Evolutionary conservation across 768 basidiomycete species (phyloP).

Genomic region (Butyriboletus loyo): DNA sequence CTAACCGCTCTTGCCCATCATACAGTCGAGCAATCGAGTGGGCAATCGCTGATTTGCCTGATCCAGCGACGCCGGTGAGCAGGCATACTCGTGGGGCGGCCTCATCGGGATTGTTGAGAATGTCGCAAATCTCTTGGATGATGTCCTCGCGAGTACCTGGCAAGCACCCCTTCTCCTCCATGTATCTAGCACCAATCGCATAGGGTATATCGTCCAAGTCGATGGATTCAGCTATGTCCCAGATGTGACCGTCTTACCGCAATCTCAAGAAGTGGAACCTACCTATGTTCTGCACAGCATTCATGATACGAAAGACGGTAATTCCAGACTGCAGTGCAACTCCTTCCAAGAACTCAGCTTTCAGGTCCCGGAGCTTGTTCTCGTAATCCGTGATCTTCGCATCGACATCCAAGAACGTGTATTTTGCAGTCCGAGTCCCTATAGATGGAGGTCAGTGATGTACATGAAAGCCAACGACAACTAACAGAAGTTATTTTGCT

Average conservation of each 20-base stretch:
- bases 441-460: neutral
- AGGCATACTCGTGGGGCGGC: conserved; percentile 23
- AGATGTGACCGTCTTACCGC: neutral
- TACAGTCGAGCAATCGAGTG: conserved; percentile 29
- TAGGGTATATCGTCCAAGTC: conserved; percentile 23
- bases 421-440: conserved; percentile 18
- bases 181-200: conserved; percentile 22
- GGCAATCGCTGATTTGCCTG: conserved; percentile 33
- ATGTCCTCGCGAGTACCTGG: conserved; percentile 19
- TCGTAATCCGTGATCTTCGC: conserved; percentile 19
- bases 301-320: conserved; percentile 23
- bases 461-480: neutral
- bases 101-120: conserved; percentile 11
- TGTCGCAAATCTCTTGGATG: conserved; percentile 16
- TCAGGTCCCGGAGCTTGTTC: conserved; percentile 16
- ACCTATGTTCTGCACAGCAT: conserved; percentile 7
- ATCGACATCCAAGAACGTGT: conserved; percentile 18
- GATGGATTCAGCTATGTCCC: conserved; percentile 7
- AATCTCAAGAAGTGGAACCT: neutral
- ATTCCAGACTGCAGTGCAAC: conserved; percentile 13
- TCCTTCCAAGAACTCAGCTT: conserved; percentile 14
- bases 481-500: conserved; percentile 16
- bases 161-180: conserved; percentile 17
- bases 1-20: conserved; percentile 26
- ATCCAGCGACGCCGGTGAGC: conserved; percentile 27